phyloP scores from a whole-genome alignment of 768 basidiomycete species.

The Lanmaoa rubissima region DNA sequence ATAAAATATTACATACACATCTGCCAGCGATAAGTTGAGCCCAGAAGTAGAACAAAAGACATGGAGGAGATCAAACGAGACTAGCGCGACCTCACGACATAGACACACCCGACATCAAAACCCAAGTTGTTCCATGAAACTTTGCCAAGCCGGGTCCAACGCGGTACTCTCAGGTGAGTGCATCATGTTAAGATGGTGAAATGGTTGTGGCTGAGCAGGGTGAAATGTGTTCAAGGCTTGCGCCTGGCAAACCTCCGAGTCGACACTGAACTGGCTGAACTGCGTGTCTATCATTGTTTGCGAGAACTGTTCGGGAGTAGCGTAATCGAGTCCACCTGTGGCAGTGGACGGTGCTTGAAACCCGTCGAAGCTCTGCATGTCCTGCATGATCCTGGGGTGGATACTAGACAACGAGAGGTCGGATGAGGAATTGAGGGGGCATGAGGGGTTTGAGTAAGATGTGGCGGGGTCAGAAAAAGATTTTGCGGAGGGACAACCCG shows the following conservation, averaged over 20 bases:
- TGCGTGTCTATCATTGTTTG: constrained; percentile 34
- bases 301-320: constrained; percentile 26
- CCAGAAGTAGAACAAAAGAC: background rate
- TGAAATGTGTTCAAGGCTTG: constrained; percentile 17
- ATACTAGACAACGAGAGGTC: constrained; percentile 14
- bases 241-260: constrained; percentile 12
- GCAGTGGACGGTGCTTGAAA: constrained; percentile 24
- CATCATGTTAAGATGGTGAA: constrained; percentile 2
- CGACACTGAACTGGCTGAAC: constrained; percentile 17
- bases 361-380: constrained; percentile 46
- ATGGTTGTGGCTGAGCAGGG: constrained; percentile 15
- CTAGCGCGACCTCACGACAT: background rate
- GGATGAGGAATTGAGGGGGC: background rate
- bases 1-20: background rate
- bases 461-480: constrained; percentile 14
- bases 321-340: constrained; percentile 29
- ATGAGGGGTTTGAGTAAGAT: constrained; percentile 12
- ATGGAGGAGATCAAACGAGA: background rate
- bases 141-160: constrained; percentile 64
- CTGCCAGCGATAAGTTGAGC: background rate
- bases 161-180: constrained; percentile 30
- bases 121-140: constrained; percentile 67
- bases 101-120: constrained; percentile 27
- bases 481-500: constrained; percentile 2
- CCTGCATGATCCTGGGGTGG: constrained; percentile 46